phyloP scores from a whole-genome alignment of 2,329 filamentous ascomycete species.

The Diaporthe eres region DNA sequence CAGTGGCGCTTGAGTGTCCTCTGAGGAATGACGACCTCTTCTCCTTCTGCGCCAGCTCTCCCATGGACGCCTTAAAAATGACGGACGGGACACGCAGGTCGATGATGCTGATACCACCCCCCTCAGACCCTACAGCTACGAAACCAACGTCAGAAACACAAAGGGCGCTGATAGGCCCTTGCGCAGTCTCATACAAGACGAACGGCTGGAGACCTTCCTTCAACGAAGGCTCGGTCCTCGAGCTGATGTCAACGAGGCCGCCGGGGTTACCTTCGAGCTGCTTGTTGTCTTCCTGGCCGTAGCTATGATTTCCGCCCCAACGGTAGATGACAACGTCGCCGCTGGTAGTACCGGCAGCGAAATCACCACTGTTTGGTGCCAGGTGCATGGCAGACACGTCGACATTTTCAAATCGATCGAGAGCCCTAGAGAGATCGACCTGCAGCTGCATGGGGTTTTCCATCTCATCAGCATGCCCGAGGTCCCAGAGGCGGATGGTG shows the following conservation, averaged over 20 bases:
- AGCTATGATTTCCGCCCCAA: constrained; percentile 86
- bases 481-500: constrained; percentile 93
- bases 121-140: constrained; percentile 87
- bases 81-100: constrained; percentile 90
- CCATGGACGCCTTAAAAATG: constrained; percentile 81
- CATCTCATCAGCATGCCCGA: constrained; percentile 91
- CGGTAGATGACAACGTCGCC: constrained; percentile 92
- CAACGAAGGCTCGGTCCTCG: constrained; percentile 78
- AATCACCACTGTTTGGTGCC: constrained; percentile 84
- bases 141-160: constrained; percentile 95
- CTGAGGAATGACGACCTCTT: constrained; percentile 82
- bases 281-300: constrained; percentile 72
- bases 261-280: constrained; percentile 72
- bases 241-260: constrained; percentile 80
- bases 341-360: constrained; percentile 83
- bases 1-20: constrained; percentile 63
- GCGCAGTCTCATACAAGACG: constrained; percentile 85
- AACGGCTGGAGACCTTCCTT: constrained; percentile 80
- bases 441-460: constrained; percentile 88
- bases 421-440: constrained; percentile 85
- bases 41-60: constrained; percentile 81
- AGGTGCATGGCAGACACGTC: constrained; percentile 86
- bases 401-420: constrained; percentile 83
- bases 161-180: constrained; percentile 83
- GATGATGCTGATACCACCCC: constrained; percentile 83